These are phyloP conservation scores for Caryopteris hybrid DNA, from an alignment of 305 asterid species.

Conservation along the genomic window DNA sequence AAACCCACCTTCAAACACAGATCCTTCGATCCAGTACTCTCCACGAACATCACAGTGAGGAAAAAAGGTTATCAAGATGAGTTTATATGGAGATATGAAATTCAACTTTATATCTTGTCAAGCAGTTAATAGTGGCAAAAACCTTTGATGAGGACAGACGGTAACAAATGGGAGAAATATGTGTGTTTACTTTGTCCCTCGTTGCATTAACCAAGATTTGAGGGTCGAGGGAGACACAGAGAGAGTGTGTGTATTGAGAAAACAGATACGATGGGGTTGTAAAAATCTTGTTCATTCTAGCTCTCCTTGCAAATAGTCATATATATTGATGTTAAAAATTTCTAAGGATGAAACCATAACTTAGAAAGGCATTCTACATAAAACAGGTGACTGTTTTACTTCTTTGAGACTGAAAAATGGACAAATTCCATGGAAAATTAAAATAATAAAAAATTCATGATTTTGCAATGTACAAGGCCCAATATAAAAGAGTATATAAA, in stretches of 20 bases:
- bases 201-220: background rate
- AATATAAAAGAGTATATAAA: background rate
- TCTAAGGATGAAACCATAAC: background rate
- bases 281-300: background rate
- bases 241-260: slow-evolving; percentile 1
- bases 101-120: slow-evolving; percentile 8
- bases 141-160: slow-evolving; percentile 5
- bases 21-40: background rate
- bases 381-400: background rate
- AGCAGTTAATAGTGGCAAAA: background rate
- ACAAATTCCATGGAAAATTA: background rate
- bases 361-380: background rate
- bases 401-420: background rate
- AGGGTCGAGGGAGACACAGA: background rate
- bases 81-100: background rate
- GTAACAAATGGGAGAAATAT: background rate
- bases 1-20: slow-evolving; percentile 24
- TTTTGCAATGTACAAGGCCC: background rate
- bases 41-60: background rate
- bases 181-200: background rate
- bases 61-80: background rate
- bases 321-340: background rate
- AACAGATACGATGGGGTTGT: background rate
- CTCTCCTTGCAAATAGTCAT: background rate
- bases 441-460: background rate